Conservation (phyloP, 192 early-diverging fungal species). For the Glomus cerebriforme region DNA sequence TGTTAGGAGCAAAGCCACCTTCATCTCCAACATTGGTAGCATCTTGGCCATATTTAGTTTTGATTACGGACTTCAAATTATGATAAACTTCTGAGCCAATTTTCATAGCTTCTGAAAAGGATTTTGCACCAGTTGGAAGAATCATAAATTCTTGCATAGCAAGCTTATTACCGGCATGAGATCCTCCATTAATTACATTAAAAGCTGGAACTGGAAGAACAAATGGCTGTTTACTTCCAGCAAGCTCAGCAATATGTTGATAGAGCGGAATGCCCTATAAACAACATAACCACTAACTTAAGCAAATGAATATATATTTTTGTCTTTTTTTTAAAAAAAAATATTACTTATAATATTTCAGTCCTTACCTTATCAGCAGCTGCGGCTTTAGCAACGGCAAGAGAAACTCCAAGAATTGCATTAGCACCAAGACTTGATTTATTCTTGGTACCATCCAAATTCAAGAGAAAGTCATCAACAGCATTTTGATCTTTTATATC, state of each 20-base stretch:
- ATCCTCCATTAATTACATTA: constrained; percentile 99
- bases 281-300: neutral
- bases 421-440: constrained; percentile 97
- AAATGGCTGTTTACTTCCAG: constrained; percentile 79
- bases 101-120: constrained; percentile 96
- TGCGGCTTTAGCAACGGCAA: constrained; percentile 94
- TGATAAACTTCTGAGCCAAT: constrained; percentile 99
- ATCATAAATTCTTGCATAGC: constrained; percentile 99
- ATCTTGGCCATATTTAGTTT: constrained; percentile 98
- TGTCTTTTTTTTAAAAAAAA: neutral
- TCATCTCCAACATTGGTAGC: constrained; percentile 99
- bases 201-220: constrained; percentile 96
- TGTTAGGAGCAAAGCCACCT: constrained; percentile 99
- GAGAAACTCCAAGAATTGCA: constrained; percentile 97
- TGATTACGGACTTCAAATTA: constrained; percentile 93
- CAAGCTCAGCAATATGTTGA: constrained; percentile 90
- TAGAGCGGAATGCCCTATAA: constrained; percentile 86
- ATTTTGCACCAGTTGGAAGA: constrained; percentile 89
- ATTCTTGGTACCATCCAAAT: constrained; percentile 94
- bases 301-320: neutral
- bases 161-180: constrained; percentile 99
- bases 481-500: constrained; percentile 85
- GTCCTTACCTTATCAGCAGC: constrained; percentile 73
- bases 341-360: neutral
- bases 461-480: constrained; percentile 88